A percentile compares a stretch with the other conserved stretches of the same genome.
phyloP scores from a whole-genome alignment of 2,329 filamentous ascomycete genomes.

The Coleophoma crateriformis region DNA sequence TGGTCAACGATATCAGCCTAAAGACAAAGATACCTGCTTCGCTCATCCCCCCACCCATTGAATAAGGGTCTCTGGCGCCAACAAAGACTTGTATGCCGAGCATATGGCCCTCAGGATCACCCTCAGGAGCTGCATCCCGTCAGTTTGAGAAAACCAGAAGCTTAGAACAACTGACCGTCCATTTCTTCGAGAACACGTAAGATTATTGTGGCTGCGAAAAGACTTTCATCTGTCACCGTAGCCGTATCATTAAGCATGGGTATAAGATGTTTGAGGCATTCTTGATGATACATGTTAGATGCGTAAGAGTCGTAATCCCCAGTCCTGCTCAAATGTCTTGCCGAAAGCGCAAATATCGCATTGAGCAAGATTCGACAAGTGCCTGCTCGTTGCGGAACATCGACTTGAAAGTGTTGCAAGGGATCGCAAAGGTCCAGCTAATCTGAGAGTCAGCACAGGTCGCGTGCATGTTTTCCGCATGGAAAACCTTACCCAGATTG shows the following conservation, averaged over 20 bases:
- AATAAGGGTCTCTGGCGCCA: constrained; percentile 22
- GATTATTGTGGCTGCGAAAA: constrained; percentile 51
- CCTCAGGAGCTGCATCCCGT: constrained; percentile 7
- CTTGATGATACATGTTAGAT: constrained; percentile 46
- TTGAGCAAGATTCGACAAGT: constrained; percentile 47
- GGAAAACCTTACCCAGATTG: constrained; percentile 14
- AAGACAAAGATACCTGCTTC: constrained; percentile 25
- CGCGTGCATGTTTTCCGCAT: background rate
- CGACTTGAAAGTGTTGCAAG: constrained; percentile 42
- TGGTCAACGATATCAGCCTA: too few species aligned
- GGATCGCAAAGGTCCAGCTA: constrained; percentile 19
- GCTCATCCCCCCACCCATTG: constrained; percentile 31
- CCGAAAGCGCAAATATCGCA: constrained; percentile 50
- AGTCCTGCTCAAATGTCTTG: constrained; percentile 46
- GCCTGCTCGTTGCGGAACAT: constrained; percentile 47
- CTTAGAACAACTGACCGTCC: constrained; percentile 8
- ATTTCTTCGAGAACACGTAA: constrained; percentile 53
- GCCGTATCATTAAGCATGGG: constrained; percentile 36
- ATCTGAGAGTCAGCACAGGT: background rate
- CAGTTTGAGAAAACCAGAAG: background rate
- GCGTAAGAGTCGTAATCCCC: constrained; percentile 41
- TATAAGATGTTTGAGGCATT: constrained; percentile 45
- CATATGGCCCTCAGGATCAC: constrained; percentile 14
- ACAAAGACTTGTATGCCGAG: constrained; percentile 27
- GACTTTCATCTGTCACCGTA: constrained; percentile 40